These are phyloP conservation scores for Phytopythium litorale DNA, from an alignment of 352 stramenopile species.

Conservation along the genomic window DNA sequence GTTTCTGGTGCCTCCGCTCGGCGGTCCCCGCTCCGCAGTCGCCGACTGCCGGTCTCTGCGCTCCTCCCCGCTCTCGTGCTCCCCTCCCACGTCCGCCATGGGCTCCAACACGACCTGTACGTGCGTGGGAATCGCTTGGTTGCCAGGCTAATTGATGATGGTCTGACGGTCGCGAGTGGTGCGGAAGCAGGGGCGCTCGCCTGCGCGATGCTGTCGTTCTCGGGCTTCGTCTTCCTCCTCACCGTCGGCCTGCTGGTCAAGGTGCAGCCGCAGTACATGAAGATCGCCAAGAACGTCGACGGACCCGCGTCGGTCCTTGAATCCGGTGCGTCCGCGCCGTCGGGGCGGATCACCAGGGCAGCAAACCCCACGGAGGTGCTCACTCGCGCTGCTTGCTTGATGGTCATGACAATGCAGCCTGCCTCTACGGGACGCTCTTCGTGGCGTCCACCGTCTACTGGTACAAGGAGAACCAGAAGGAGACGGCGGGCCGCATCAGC, in stretches of 20 bases:
- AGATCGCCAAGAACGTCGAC: conserved; percentile 69
- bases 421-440: conserved; percentile 69
- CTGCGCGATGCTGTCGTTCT: conserved; percentile 72
- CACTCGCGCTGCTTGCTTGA: no score
- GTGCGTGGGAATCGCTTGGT: not conserved
- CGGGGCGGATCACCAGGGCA: no score
- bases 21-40: not conserved
- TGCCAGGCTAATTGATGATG: no score
- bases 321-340: conserved; percentile 20
- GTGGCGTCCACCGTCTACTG: conserved; percentile 63
- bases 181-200: conserved; percentile 47
- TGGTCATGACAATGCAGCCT: conserved; percentile 20
- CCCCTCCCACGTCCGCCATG: conserved; percentile 14
- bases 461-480: conserved; percentile 68
- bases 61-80: not conserved
- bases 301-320: conserved; percentile 66
- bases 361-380: no score
- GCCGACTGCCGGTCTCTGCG: not conserved
- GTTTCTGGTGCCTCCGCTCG: not conserved
- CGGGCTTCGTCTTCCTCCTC: conserved; percentile 72
- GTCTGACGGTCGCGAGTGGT: not conserved
- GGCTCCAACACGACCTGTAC: conserved; percentile 36
- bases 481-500: conserved; percentile 14
- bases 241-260: conserved; percentile 63
- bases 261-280: conserved; percentile 82